Conservation (phyloP, 352 stramenopile genomes). For the Phytophthora rubi region DNA sequence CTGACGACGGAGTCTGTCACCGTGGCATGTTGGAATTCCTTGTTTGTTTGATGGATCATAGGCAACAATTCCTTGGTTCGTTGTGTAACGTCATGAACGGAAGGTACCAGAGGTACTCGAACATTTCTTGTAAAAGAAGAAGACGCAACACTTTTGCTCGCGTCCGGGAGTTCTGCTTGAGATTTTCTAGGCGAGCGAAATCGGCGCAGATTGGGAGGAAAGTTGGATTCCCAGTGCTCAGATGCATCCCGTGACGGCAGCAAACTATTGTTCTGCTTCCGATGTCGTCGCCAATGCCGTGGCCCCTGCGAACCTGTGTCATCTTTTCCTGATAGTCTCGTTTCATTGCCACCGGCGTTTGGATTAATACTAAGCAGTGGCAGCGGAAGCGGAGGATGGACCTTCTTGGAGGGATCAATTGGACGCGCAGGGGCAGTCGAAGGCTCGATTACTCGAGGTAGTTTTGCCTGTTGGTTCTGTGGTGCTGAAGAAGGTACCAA, state of each 20-base stretch:
- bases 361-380: slow-evolving; percentile 31
- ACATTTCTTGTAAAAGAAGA: slow-evolving; percentile 14
- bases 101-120: slow-evolving; percentile 2
- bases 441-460: slow-evolving; percentile 1
- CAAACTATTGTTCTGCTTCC: slow-evolving; percentile 17
- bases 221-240: slow-evolving; percentile 29
- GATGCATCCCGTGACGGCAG: slow-evolving; percentile 19
- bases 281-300: slow-evolving; percentile 4
- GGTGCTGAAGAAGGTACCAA: slow-evolving; percentile 10
- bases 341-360: slow-evolving; percentile 14
- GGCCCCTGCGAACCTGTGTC: neutral
- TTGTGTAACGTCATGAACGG: neutral
- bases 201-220: slow-evolving; percentile 10
- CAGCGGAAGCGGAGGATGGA: slow-evolving; percentile 13
- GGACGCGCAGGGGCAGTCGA: slow-evolving; percentile 12
- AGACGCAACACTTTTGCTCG: neutral
- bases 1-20: neutral
- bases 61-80: slow-evolving; percentile 8
- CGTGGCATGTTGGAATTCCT: neutral
- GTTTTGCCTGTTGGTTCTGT: slow-evolving; percentile 4
- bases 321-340: slow-evolving; percentile 6
- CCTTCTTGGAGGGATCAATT: slow-evolving; percentile 11
- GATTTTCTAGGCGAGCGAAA: slow-evolving; percentile 5
- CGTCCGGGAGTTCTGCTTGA: neutral
- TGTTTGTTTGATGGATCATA: slow-evolving; percentile 5